Conservation (phyloP, 2,329 filamentous ascomycete genomes). For the Ophiocordyceps australis region DNA sequence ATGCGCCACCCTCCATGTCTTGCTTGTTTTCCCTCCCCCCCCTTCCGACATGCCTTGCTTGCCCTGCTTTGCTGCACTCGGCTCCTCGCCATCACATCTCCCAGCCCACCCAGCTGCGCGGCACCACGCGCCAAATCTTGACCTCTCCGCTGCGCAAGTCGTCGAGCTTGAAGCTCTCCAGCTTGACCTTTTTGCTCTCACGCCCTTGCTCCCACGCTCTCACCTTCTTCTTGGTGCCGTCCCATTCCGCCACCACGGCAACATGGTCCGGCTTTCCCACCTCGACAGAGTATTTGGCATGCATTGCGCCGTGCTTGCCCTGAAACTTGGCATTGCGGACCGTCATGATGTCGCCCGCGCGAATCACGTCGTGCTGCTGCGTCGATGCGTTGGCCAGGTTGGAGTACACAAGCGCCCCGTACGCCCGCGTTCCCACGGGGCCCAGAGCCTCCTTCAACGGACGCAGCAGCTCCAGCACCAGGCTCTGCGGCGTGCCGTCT, state of each 20-base stretch:
- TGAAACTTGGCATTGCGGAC: slow-evolving; percentile 90
- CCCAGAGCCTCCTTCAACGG: slow-evolving; percentile 56
- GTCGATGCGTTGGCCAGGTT: slow-evolving; percentile 91
- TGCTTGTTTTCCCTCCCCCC: too few relatives aligned
- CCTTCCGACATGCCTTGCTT: too few relatives aligned
- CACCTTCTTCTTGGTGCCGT: slow-evolving; percentile 96
- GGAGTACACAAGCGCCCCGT: slow-evolving; percentile 81
- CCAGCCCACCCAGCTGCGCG: slow-evolving; percentile 85
- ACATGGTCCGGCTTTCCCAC: slow-evolving; percentile 84
- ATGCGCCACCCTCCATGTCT: too few relatives aligned
- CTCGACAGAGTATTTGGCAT: slow-evolving; percentile 79
- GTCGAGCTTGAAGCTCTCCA: slow-evolving; percentile 86
- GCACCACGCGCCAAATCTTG: slow-evolving; percentile 93
- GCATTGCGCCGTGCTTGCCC: slow-evolving; percentile 87
- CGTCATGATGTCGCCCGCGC: slow-evolving; percentile 79
- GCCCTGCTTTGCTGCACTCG: too few relatives aligned
- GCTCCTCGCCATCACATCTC: too few relatives aligned
- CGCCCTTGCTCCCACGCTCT: slow-evolving; percentile 88
- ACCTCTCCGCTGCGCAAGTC: slow-evolving; percentile 88
- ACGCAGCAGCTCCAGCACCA: slow-evolving; percentile 64
- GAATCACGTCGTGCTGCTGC: slow-evolving; percentile 80
- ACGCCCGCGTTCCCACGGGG: slow-evolving; percentile 76
- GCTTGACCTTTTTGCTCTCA: slow-evolving; percentile 83
- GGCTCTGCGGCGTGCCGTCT: slow-evolving; percentile 61
- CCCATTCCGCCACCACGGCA: slow-evolving; percentile 86